Percentiles rank a stretch among this genome's conserved stretches.
These are phyloP conservation scores for Botrytis aclada DNA, from an alignment of 2,329 filamentous ascomycete species.

Conservation along the genomic window DNA sequence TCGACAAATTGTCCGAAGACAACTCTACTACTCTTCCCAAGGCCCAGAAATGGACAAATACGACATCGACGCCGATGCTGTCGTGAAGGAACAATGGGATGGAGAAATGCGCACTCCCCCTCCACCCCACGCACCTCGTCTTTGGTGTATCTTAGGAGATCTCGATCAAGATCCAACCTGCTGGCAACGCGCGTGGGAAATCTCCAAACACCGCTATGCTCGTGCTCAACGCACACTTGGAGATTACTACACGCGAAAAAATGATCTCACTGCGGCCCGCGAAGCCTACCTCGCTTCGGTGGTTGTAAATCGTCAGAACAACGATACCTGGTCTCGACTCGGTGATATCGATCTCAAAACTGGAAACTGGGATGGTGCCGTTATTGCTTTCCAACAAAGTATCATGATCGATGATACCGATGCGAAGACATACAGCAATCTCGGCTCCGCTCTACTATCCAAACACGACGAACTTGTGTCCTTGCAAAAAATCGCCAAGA, in stretches of 20 bases:
- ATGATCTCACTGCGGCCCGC: conserved; percentile 66
- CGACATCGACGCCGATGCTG: conserved; percentile 51
- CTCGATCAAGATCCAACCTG: conserved; percentile 70
- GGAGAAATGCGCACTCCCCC: conserved; percentile 68
- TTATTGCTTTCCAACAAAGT: conserved; percentile 77
- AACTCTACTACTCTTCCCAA: conserved; percentile 68
- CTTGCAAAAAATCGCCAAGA: conserved; percentile 40
- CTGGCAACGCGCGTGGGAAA: conserved; percentile 84
- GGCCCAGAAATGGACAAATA: conserved; percentile 40
- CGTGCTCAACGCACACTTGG: conserved; percentile 86
- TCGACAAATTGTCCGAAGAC: conserved; percentile 68
- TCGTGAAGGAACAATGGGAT: conserved; percentile 52
- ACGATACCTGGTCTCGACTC: conserved; percentile 82
- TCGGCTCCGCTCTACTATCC: conserved; percentile 78
- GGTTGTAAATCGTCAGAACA: conserved; percentile 74
- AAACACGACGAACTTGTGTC: conserved; percentile 54
- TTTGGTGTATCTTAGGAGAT: conserved; percentile 93
- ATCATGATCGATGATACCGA: conserved; percentile 86
- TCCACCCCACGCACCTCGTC: conserved; percentile 76
- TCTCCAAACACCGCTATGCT: conserved; percentile 77
- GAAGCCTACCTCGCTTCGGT: conserved; percentile 78
- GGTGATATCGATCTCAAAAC: conserved; percentile 85
- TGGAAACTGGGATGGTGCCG: conserved; percentile 71
- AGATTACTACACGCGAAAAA: conserved; percentile 66
- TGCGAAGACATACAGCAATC: conserved; percentile 91